Evolutionary conservation across 148 eudicot species (phyloP).

Genomic region (Vaccinium corymbosum): DNA sequence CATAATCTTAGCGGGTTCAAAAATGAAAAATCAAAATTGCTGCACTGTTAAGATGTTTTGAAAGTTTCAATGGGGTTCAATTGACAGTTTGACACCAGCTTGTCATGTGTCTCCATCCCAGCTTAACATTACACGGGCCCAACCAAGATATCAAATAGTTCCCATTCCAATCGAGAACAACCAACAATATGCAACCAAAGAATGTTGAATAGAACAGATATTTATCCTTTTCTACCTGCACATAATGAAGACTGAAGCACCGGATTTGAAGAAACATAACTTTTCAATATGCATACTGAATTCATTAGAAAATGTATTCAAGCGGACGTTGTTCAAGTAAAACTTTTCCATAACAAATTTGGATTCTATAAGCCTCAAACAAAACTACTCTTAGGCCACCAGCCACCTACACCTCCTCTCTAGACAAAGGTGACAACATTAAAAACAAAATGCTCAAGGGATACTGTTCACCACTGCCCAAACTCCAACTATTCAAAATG

Average conservation of each 20-base stretch:
- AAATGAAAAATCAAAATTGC: not conserved
- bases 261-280: not conserved
- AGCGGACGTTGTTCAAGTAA: not conserved
- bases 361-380: not conserved
- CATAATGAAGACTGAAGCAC: not conserved
- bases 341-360: not conserved
- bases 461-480: not conserved
- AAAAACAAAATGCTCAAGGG: not conserved
- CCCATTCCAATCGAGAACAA: not conserved
- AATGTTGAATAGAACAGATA: not conserved
- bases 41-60: not conserved
- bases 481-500: not conserved
- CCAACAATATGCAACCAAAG: not conserved
- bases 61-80: not conserved
- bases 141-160: not conserved
- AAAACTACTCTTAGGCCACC: not conserved
- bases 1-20: not conserved
- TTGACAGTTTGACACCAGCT: not conserved
- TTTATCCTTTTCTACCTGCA: not conserved
- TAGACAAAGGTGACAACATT: not conserved
- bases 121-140: not conserved
- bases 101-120: not conserved
- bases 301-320: not conserved
- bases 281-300: not conserved
- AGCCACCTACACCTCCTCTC: not conserved